Base-by-base conservation (phyloP, 495 filamentous ascomycete species). In the Pyrenopolyporus hunteri region DNA sequence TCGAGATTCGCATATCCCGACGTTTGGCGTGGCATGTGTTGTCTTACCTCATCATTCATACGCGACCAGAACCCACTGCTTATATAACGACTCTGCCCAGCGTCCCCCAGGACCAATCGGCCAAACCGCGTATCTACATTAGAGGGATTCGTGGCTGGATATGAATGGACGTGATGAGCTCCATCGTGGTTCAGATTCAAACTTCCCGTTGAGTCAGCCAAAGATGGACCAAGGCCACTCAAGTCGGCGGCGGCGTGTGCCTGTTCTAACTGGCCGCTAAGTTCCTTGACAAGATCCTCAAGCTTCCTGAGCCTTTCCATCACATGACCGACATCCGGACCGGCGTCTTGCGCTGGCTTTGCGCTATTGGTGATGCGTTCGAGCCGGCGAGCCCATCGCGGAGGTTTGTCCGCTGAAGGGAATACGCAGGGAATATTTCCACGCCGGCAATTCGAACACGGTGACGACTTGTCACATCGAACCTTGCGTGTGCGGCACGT, bases 401-500 rank as follows among this genome's bases (percentile, higher is more conserved):
- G 80, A 10, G 78, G 71, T 6, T 73, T 76, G 55, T 80, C 74
- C 10, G 56, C 62, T 2, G 75, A 70, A 0, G 83, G 83, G 50
- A 79, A 73, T 55, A 84, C 71, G 63, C 85, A 87, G 4, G 77
- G 73, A 51, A 86, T 82, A 42, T 78, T 78, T 2, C 79, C 82
- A 0, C 82, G 78, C 43, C 78, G 80, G 69, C 85, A 87, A 53
- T 82, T 83, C 0, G 81, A 80, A 61, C 85, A 87, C 22, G 84
- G 83, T 1, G 78, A 77, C 28, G 68, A 68, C 63, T 85, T 87
- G 64, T 87, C 80, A 62, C 85, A 87, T 40, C 82, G 80, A 14
- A 87, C 85, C 57, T 87, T 87, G 14, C 85, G 81, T 10, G 70
- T 74, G 7, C 85, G 74, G 61, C 85, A 88, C 35, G 78, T 73